phyloP scores from a whole-genome alignment of 495 filamentous ascomycete genomes.

The Neurospora africana region DNA sequence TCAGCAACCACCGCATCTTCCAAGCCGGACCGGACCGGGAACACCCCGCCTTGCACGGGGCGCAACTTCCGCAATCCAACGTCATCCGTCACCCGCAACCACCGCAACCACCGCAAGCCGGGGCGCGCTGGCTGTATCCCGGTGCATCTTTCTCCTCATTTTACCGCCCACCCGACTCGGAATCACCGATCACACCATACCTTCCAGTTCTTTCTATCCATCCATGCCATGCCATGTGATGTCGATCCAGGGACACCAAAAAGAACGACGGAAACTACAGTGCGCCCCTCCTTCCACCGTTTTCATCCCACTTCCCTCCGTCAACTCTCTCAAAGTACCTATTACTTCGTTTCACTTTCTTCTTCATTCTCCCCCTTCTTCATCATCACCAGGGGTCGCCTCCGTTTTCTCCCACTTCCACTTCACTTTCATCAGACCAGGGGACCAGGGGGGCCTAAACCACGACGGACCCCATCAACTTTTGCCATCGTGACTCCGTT shows the following conservation, averaged over 20 bases:
- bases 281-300: neutral
- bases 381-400: neutral
- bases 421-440: neutral
- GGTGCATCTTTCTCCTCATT: neutral
- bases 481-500: neutral
- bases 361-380: neutral
- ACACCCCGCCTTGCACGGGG: neutral
- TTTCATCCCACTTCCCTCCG: neutral
- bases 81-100: neutral
- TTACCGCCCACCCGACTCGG: neutral
- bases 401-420: neutral
- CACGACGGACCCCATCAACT: neutral
- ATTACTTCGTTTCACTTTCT: neutral
- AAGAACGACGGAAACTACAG: neutral
- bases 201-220: neutral
- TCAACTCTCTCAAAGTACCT: neutral
- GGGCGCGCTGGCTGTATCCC: neutral
- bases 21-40: neutral
- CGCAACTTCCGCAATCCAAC: neutral
- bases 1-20: neutral
- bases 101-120: neutral
- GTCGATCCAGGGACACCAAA: neutral
- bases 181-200: neutral
- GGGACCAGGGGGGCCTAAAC: too few species aligned
- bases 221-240: neutral